Base-by-base conservation (phyloP, 2,329 filamentous ascomycete genomes). In the Metarhizium robertsii region DNA sequence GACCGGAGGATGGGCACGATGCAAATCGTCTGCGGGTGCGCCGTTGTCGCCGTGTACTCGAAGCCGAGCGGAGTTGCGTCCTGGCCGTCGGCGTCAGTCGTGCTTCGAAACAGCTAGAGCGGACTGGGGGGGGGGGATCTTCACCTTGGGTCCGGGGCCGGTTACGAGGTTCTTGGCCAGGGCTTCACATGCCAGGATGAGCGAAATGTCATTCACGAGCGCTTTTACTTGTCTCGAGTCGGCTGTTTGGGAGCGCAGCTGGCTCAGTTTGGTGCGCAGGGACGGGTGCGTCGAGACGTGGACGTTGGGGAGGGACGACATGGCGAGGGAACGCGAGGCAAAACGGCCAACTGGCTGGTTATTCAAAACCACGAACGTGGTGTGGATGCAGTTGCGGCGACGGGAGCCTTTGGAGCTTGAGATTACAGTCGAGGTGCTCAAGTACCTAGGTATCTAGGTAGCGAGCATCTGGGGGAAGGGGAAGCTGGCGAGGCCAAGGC, bases 1-100 rank as follows among this genome's bases (percentile, higher is more conserved):
- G 90, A 95, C 58, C 92, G 83, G n/a, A 97, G 81, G 70, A 97
- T 95, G 42, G 92, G 92, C 2, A 97, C 86, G 53, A 97, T 80
- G 53, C 86, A 92, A 62, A 96, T 81, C 57, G 80, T 80, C 51
- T 78, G 72, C 1, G 89, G 86, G 6, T 79, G 71, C 60, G 90
- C 78, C 43, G 76, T 77, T 42, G 82, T 80, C 1, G 83, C 85
- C 14, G 81, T 79, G 73, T 92, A 96, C 59, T 84, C 73, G 69
- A 85, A 90, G 60, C 87, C 88, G 36, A 97, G 79, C 1, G 90
- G 88, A 0, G 90, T 94, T 66, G 80, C 74, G 67, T 86, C 89
- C 88, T 95, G 57, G 29, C 5, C 3, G 36, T 48, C 54, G 13
- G 3, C 13, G 20, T 30, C 20, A 48, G 45, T 30, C 20, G 8